These are phyloP conservation scores for Aegilops tauschii DNA, from an alignment of 176 grass and related monocot genomes.

Conservation along the genomic window DNA sequence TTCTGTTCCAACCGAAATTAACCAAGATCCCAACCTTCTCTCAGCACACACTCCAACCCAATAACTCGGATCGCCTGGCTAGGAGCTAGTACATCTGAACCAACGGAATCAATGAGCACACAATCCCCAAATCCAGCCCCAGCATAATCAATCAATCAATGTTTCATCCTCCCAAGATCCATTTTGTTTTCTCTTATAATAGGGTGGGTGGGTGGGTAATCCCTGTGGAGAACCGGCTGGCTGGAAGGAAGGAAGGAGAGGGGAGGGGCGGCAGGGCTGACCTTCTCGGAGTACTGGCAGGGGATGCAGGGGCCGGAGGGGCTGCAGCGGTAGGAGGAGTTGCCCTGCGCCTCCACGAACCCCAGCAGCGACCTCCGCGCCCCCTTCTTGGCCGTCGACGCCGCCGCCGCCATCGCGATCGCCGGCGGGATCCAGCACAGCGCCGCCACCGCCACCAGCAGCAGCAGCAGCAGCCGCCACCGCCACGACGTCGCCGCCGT, in stretches of 20 bases:
- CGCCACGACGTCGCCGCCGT: slow-evolving; percentile 53
- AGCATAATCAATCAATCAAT: background rate
- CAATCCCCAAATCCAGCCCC: background rate
- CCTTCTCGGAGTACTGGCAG: slow-evolving; percentile 94
- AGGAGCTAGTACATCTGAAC: background rate
- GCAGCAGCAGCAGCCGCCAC: slow-evolving; percentile 28
- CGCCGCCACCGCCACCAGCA: slow-evolving; percentile 37
- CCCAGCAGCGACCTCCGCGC: slow-evolving; percentile 59
- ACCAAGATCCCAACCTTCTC: no score
- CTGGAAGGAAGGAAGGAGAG: background rate
- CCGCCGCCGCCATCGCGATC: slow-evolving; percentile 40
- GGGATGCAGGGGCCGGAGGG: slow-evolving; percentile 75
- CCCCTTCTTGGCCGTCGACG: slow-evolving; percentile 25
- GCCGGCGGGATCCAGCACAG: slow-evolving; percentile 57
- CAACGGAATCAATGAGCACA: background rate
- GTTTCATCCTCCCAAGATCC: slow-evolving; percentile 23
- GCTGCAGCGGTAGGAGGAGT: slow-evolving; percentile 67
- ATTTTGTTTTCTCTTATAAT: no score
- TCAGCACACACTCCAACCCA: no score
- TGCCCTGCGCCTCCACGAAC: slow-evolving; percentile 76
- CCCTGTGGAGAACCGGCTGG: no score
- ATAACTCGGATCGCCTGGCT: background rate
- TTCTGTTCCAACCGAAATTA: no score
- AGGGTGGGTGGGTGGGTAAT: no score
- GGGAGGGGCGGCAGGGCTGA: background rate